Percentiles rank a stretch among this genome's conserved stretches.
Evolutionary conservation across 371 early-diverging fungal genomes (phyloP).

Genomic region (Haplosporangium sp.): DNA sequence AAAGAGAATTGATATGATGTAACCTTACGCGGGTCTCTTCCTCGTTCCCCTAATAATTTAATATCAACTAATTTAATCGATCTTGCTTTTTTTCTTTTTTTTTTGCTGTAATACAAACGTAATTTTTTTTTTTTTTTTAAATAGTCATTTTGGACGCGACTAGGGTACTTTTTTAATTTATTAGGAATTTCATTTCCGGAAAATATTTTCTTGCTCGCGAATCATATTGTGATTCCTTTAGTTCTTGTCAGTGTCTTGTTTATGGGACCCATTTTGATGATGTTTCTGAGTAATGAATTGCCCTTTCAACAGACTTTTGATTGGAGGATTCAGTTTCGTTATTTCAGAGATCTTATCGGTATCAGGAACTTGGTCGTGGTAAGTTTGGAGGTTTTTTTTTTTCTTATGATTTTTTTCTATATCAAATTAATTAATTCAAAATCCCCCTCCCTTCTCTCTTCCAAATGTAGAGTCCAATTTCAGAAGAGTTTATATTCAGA

Average conservation of each 20-base stretch:
- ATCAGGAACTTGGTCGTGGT: slow-evolving; percentile 43
- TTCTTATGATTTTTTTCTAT: neutral
- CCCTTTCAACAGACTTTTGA: slow-evolving; percentile 34
- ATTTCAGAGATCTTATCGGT: slow-evolving; percentile 16
- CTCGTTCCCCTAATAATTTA: too few relatives aligned
- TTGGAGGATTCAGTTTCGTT: slow-evolving; percentile 17
- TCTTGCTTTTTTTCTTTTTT: too few relatives aligned
- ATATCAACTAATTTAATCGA: too few relatives aligned
- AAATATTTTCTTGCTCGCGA: slow-evolving; percentile 14
- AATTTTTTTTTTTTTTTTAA: neutral
- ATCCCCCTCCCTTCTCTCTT: too few relatives aligned
- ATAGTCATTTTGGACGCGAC: slow-evolving; percentile 3
- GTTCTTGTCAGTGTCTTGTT: slow-evolving; percentile 35
- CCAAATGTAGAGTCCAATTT: slow-evolving; percentile 27
- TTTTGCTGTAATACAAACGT: too few relatives aligned
- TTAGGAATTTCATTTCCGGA: slow-evolving; percentile 32
- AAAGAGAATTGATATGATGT: neutral
- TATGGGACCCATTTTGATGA: slow-evolving; percentile 39
- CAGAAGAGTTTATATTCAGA: slow-evolving; percentile 50
- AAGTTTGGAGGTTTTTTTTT: slow-evolving; percentile 8
- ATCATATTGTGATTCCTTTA: slow-evolving; percentile 31
- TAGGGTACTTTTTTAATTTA: slow-evolving; percentile 8
- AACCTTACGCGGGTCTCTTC: too few relatives aligned
- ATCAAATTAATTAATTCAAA: neutral
- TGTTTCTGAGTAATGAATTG: slow-evolving; percentile 31